A percentile compares a stretch with the other conserved stretches of the same genome.
These are phyloP conservation scores for Euphrasia arctica DNA, from an alignment of 305 asterid species.

Conservation along the genomic window DNA sequence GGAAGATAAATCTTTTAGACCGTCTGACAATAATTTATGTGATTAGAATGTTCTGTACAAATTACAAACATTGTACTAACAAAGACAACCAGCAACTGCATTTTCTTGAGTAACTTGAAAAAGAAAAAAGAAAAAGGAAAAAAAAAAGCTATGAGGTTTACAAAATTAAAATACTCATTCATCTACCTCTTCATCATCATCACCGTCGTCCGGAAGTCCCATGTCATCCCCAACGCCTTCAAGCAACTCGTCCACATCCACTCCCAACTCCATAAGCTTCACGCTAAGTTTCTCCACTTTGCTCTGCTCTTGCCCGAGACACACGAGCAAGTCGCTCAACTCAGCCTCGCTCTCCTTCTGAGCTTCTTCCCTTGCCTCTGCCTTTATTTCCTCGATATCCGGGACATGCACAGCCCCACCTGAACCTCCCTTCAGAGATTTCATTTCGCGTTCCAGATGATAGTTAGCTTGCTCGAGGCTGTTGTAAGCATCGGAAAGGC, in stretches of 20 bases:
- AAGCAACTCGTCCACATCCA: constrained; percentile 66
- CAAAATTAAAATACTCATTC: constrained; percentile 20
- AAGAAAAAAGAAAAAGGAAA: too few relatives aligned
- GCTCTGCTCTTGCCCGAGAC: constrained; percentile 98
- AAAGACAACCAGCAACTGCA: not conserved
- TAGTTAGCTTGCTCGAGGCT: constrained; percentile 82
- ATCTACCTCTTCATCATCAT: constrained; percentile 10
- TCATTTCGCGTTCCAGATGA: constrained; percentile 63
- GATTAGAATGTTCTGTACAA: not conserved
- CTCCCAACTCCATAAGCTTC: constrained; percentile 65
- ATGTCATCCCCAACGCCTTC: constrained; percentile 63
- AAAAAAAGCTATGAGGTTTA: too few relatives aligned
- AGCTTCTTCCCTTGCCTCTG: constrained; percentile 89
- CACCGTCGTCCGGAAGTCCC: constrained; percentile 38
- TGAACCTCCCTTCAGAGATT: constrained; percentile 35
- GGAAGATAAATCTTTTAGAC: not conserved
- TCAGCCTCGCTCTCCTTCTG: constrained; percentile 90
- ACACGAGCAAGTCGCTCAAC: constrained; percentile 77
- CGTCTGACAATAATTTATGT: not conserved
- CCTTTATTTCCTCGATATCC: constrained; percentile 68
- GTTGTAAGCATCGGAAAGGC: constrained; percentile 92
- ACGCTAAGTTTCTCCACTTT: constrained; percentile 80
- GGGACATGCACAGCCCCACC: constrained; percentile 43
- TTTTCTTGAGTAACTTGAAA: not conserved
- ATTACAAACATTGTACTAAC: not conserved